phyloP scores from a whole-genome alignment of 2,329 filamentous ascomycete genomes.

The Mycocentrospora acerina region DNA sequence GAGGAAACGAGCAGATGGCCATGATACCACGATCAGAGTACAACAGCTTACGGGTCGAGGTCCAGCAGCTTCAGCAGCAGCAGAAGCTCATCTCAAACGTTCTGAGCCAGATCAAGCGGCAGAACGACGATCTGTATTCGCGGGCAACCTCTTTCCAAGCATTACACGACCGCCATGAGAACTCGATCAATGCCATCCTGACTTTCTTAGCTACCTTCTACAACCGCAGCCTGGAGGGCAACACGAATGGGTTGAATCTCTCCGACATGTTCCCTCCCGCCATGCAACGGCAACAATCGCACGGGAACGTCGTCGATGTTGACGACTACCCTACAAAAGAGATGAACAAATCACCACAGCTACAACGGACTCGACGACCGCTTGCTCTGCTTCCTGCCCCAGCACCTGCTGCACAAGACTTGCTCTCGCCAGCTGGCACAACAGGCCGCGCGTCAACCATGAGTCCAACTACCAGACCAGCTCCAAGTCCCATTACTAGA shows the following conservation, averaged over 20 bases:
- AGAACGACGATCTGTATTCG: constrained; percentile 84
- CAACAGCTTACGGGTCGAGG: constrained; percentile 72
- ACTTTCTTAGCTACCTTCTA: constrained; percentile 97
- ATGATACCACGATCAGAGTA: constrained; percentile 71
- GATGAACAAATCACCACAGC: constrained; percentile 33
- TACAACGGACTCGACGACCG: constrained; percentile 41
- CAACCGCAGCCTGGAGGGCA: constrained; percentile 85
- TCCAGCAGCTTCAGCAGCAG: constrained; percentile 79
- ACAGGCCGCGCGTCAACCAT: constrained; percentile 33
- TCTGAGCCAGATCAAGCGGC: constrained; percentile 76
- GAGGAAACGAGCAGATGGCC: constrained; percentile 48
- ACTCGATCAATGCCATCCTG: constrained; percentile 97
- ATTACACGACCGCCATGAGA: constrained; percentile 94
- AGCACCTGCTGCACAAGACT: constrained; percentile 28
- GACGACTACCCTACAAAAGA: constrained; percentile 53
- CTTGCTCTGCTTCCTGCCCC: constrained; percentile 41
- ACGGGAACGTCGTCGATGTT: constrained; percentile 64
- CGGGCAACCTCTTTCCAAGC: constrained; percentile 88
- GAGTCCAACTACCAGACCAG: constrained; percentile 30
- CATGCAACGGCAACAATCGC: constrained; percentile 52
- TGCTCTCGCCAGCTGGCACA: constrained; percentile 16
- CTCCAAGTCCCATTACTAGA: constrained; percentile 26
- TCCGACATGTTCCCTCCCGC: constrained; percentile 80
- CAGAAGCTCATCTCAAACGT: constrained; percentile 83
- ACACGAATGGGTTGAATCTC: constrained; percentile 72